Evolutionary conservation across 2,329 filamentous ascomycete species (phyloP).

Genomic region (Apiospora rasikravindrae): DNA sequence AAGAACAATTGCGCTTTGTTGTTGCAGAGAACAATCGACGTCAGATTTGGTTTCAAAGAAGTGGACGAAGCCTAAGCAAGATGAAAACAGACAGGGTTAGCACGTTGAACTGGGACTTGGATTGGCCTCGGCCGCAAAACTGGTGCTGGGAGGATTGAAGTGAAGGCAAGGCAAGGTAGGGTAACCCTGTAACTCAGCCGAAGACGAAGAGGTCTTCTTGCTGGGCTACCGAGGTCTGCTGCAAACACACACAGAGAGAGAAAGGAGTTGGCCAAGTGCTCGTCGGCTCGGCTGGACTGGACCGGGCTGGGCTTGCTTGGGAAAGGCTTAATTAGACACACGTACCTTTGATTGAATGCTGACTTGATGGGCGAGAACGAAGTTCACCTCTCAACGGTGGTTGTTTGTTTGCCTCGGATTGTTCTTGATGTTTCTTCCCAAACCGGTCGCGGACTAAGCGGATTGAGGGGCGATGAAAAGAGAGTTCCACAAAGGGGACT

Average conservation of each 20-base stretch:
- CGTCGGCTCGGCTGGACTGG: not conserved
- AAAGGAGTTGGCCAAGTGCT: not conserved
- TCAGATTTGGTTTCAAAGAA: constrained; percentile 12
- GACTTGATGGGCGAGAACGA: not conserved
- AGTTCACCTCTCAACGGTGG: constrained; percentile 22
- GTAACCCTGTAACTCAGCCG: not conserved
- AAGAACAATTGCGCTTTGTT: not conserved
- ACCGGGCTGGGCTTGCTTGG: not conserved
- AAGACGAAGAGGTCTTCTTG: not conserved
- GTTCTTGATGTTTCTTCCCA: constrained; percentile 29
- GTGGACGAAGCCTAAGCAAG: not conserved
- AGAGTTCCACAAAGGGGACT: not conserved
- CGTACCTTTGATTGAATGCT: constrained; percentile 9
- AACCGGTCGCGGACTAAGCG: constrained; percentile 21
- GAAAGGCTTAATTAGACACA: not conserved
- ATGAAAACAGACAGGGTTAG: constrained; percentile 7
- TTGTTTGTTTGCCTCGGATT: constrained; percentile 32
- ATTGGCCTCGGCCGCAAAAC: not conserved
- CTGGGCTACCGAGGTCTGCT: not conserved
- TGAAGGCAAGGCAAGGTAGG: not conserved
- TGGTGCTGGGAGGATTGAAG: not conserved
- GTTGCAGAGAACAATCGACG: constrained; percentile 9
- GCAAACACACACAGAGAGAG: not conserved
- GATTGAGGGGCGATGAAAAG: not conserved
- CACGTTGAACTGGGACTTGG: not conserved